Evolutionary conservation across 306 rosid species (phyloP), one percentile per base, ranked within the genome.

Genomic region (Mimosa bimucronata): DNA sequence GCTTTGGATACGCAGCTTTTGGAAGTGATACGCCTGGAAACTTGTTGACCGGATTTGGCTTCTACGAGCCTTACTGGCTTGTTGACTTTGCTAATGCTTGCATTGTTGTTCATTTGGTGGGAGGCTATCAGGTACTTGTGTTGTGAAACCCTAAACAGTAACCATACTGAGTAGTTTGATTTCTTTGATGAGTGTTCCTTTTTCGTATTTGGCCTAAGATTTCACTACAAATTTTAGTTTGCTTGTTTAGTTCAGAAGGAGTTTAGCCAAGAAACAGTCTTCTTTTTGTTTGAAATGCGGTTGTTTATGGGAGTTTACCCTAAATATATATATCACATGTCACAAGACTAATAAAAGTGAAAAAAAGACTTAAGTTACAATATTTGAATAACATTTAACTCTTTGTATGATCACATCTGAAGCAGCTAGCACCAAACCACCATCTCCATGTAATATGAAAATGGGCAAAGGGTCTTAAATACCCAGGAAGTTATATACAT

Each of bases 1-100:
- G 94, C 88, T 92, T 94, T 19, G 97, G 98, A 74, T 94, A 89
- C 73, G 97, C 97, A 13, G 97, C 98, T 80, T 94, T 94, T 58
- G 98, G 98, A 62, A 74, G 80, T 70, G 80, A 78, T 31, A 91
- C 97, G 0, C 98, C 98, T 0, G 98, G 98, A 44, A 94, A 94
- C 80, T 93, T 92, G 78, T 85, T 94, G 81, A 87, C 94, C 15
- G 98, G 94, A 41, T 88, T 92, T 55, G 97, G 97, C 3, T 94
- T 91, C 74, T 94, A 87, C 1, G 94, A 92, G 61, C 98, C 94
- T 46, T 89, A 79, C 41, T 94, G 97, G 98, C 97, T 94, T 73
- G 11, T 94, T 46, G 93, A 90, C 81, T 81, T 94, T 8, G 97
- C 98, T 11, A 92, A 94, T 87, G 97, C 94, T 67, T 94, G 97